Evolutionary conservation across 176 grass and related monocot genomes (phyloP).

Genomic region (Paspalum notatum): DNA sequence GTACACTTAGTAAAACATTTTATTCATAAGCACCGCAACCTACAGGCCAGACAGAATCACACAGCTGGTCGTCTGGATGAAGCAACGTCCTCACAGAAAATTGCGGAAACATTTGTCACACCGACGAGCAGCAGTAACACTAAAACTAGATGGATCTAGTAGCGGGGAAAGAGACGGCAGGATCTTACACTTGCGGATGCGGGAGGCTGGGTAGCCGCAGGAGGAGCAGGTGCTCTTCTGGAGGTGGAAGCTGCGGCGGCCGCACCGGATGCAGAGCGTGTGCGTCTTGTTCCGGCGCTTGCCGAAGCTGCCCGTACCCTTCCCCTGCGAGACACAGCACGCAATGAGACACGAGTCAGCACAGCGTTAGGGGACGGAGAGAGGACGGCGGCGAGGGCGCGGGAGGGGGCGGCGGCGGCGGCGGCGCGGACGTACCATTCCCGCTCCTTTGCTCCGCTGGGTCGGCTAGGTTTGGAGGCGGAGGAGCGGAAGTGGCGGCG

Average conservation of each 20-base stretch:
- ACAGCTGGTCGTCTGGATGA: neutral
- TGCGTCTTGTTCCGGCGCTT: slow-evolving; percentile 98
- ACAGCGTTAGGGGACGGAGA: neutral
- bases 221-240: slow-evolving; percentile 94
- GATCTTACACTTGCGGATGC: slow-evolving; percentile 95
- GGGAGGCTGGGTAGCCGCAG: slow-evolving; percentile 79
- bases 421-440: slow-evolving; percentile 35
- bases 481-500: slow-evolving; percentile 24
- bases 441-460: neutral
- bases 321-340: slow-evolving; percentile 37
- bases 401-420: neutral
- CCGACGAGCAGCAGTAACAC: too few relatives aligned
- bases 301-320: slow-evolving; percentile 89
- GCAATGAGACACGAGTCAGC: neutral
- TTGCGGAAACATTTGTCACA: neutral
- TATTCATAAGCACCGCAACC: too few relatives aligned
- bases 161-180: neutral
- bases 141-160: neutral
- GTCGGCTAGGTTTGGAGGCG: slow-evolving; percentile 13
- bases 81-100: neutral
- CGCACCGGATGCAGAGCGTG: slow-evolving; percentile 88
- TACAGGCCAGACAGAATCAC: neutral
- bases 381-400: too few relatives aligned
- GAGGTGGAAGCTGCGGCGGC: slow-evolving; percentile 89
- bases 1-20: neutral